Conservation (phyloP, 2,329 filamentous ascomycete genomes). For the Beauveria sp. region DNA sequence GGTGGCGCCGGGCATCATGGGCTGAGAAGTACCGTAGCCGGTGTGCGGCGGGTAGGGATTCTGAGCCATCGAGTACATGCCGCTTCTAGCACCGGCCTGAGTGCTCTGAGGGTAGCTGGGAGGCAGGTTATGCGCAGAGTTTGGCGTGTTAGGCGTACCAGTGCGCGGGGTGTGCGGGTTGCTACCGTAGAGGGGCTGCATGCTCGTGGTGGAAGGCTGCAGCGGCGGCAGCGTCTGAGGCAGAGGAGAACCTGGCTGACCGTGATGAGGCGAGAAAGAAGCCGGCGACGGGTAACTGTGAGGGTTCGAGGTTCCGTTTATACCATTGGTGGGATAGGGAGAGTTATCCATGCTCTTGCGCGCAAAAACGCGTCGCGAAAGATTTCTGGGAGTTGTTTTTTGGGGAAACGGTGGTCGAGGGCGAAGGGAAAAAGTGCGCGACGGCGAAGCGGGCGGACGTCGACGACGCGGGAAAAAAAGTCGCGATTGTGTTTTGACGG, state of each 20-base stretch:
- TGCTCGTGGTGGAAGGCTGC: constrained; percentile 36
- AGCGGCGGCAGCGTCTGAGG: constrained; percentile 50
- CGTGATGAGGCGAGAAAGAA: constrained; percentile 44
- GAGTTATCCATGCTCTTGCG: constrained; percentile 46
- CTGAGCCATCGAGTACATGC: constrained; percentile 48
- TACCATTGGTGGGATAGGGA: constrained; percentile 47
- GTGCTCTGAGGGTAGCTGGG: constrained; percentile 46
- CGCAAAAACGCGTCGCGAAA: constrained; percentile 26
- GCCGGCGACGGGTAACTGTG: constrained; percentile 44
- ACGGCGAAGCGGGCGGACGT: constrained; percentile 3
- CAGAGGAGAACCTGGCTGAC: constrained; percentile 39
- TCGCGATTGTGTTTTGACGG: neutral
- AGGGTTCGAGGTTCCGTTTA: constrained; percentile 44
- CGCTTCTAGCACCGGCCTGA: constrained; percentile 39
- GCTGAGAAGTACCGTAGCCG: constrained; percentile 47
- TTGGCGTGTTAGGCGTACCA: constrained; percentile 55
- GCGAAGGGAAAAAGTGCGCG: neutral
- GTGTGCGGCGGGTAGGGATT: constrained; percentile 48
- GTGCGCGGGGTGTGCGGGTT: constrained; percentile 56
- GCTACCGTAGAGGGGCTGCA: constrained; percentile 44
- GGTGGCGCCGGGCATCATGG: constrained; percentile 60
- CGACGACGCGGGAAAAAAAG: neutral
- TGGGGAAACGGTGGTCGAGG: constrained; percentile 12
- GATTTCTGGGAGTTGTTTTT: constrained; percentile 15
- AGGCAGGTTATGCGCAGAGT: constrained; percentile 43